Percentiles rank a stretch among this genome's conserved stretches.
Conservation (phyloP, 257 asterid genomes). For the Avicennia marina region DNA sequence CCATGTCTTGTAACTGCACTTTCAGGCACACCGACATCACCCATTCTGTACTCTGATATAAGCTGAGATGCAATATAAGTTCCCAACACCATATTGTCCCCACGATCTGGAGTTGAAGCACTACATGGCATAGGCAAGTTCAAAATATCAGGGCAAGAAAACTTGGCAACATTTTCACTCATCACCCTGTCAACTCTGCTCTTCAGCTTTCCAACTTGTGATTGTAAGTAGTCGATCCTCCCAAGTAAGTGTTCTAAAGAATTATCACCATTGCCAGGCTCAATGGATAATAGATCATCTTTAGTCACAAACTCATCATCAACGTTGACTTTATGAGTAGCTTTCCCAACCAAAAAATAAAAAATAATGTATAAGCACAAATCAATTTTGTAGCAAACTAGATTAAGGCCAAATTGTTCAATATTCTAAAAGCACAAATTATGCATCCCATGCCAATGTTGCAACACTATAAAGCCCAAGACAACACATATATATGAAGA, state of each 20-base stretch:
- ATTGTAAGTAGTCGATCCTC: conserved; percentile 45
- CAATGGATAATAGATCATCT: conserved; percentile 34
- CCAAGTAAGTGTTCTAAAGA: conserved; percentile 34
- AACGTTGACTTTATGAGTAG: conserved; percentile 27
- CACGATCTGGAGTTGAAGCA: conserved; percentile 35
- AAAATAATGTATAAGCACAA: conserved; percentile 1
- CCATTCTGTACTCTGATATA: conserved; percentile 32
- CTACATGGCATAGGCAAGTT: conserved; percentile 27
- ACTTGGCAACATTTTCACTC: conserved; percentile 39
- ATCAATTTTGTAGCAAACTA: conserved; percentile 12
- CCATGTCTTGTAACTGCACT: conserved; percentile 37
- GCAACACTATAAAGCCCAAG: too few relatives aligned
- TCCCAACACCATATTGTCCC: conserved; percentile 38
- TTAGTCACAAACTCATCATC: conserved; percentile 34
- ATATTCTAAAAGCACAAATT: conserved; percentile 1
- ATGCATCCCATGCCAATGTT: not conserved
- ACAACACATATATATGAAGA: too few relatives aligned
- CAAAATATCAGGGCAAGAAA: conserved; percentile 23
- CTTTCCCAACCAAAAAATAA: conserved; percentile 23
- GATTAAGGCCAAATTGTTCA: not conserved
- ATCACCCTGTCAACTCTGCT: conserved; percentile 37
- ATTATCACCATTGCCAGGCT: conserved; percentile 31
- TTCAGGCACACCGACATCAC: conserved; percentile 31
- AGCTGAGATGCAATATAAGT: conserved; percentile 48
- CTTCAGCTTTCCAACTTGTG: conserved; percentile 40